Evolutionary conservation across 139 green algal genomes (phyloP).

Genomic region (Chlamydomonas asymmetrica): DNA sequence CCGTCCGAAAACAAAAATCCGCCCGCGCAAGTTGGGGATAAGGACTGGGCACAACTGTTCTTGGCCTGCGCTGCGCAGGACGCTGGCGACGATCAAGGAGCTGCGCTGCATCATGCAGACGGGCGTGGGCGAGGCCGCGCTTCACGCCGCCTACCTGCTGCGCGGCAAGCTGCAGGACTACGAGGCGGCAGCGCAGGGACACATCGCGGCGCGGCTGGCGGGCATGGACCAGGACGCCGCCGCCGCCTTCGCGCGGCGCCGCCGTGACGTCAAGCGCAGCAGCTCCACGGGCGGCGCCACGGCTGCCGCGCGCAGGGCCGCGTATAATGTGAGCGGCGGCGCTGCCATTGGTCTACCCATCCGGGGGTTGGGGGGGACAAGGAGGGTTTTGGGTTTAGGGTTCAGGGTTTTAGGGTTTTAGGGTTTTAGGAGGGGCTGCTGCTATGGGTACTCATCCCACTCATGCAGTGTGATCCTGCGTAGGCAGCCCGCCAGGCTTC

Average conservation of each 20-base stretch:
- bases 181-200: conserved; percentile 19
- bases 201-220: too few species aligned
- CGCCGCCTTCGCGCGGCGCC: background rate
- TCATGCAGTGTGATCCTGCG: too few species aligned
- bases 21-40: too few species aligned
- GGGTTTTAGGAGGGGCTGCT: too few species aligned
- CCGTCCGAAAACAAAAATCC: too few species aligned
- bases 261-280: background rate
- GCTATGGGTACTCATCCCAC: too few species aligned
- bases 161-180: conserved; percentile 13
- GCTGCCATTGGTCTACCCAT: background rate
- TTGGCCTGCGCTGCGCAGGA: background rate
- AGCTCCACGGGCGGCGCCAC: background rate
- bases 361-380: too few species aligned
- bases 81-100: background rate
- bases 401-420: too few species aligned
- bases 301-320: background rate
- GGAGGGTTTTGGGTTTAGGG: too few species aligned
- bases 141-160: conserved; percentile 27
- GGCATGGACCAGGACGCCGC: background rate
- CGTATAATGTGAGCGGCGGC: background rate
- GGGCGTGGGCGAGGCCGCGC: conserved; percentile 26
- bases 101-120: conserved; percentile 10
- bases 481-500: too few species aligned
- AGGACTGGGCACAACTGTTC: background rate